Evolutionary conservation across 225 moss, liverwort and hornwort species (phyloP).

Genomic region (Neckera pumila): DNA sequence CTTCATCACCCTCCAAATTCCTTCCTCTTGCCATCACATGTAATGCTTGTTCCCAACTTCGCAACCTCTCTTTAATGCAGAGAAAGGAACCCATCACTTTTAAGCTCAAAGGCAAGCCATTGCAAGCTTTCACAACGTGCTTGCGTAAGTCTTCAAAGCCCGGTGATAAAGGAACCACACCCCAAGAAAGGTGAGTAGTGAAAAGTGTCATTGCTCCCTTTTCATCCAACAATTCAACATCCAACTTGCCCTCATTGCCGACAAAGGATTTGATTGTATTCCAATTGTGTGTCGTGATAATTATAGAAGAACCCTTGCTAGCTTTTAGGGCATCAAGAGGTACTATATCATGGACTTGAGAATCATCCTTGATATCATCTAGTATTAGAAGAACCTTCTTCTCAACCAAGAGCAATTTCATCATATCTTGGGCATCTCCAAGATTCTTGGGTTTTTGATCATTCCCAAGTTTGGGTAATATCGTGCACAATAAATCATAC

Average conservation of each 20-base stretch:
- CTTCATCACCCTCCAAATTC: background rate
- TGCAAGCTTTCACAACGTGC: background rate
- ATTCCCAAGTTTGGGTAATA: background rate
- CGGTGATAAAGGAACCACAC: background rate
- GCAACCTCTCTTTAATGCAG: background rate
- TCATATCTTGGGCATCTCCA: background rate
- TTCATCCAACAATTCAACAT: background rate
- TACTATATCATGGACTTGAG: background rate
- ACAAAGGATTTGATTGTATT: background rate
- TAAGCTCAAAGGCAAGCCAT: background rate
- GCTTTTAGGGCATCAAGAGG: fast-evolving
- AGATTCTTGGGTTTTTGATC: background rate
- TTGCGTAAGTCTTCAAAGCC: background rate
- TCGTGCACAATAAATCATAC: background rate
- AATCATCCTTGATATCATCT: background rate
- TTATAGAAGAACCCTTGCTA: background rate
- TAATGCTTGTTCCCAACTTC: background rate
- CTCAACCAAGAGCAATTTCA: background rate
- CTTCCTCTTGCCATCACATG: background rate
- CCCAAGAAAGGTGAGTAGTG: background rate
- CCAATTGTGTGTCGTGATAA: background rate
- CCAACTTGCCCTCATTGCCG: background rate
- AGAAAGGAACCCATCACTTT: background rate
- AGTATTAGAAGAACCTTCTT: background rate
- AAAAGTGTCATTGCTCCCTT: background rate